A percentile compares a stretch with the other conserved stretches of the same genome.
phyloP scores from a whole-genome alignment of 805 yeast genomes.

The Kodamaea jinghongensis region DNA sequence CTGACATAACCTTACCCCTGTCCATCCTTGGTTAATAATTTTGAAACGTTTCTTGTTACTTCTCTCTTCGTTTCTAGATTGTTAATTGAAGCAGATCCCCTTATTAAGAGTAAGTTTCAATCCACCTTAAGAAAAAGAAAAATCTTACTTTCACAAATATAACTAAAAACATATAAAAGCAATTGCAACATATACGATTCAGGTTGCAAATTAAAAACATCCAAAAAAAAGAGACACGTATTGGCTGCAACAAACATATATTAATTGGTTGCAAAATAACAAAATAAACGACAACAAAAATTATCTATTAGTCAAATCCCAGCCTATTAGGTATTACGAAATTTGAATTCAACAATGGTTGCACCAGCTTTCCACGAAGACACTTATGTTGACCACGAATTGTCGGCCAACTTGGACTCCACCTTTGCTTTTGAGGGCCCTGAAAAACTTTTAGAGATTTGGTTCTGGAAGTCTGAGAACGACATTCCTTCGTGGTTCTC shows the following conservation, averaged over 20 bases:
- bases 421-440: constrained; percentile 96
- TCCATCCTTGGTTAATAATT: constrained; percentile 9
- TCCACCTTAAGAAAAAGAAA: constrained; percentile 25
- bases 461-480: constrained; percentile 64
- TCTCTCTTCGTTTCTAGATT: constrained; percentile 41
- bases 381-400: constrained; percentile 70
- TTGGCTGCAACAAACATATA: constrained; percentile 7
- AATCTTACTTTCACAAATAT: not conserved
- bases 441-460: constrained; percentile 85
- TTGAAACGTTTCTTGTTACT: constrained; percentile 49
- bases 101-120: constrained; percentile 40
- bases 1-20: constrained; percentile 12
- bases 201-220: constrained; percentile 3
- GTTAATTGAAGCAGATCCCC: constrained; percentile 15
- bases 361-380: constrained; percentile 43
- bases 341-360: constrained; percentile 27
- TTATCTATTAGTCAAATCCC: not conserved
- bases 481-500: constrained; percentile 36
- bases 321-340: not conserved
- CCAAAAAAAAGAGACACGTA: constrained; percentile 10
- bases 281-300: not conserved
- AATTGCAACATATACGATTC: not conserved
- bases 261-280: constrained; percentile 3
- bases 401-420: constrained; percentile 81
- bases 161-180: not conserved